phyloP scores from a whole-genome alignment of 2,329 filamentous ascomycete genomes.

The Bipolaris victoriae region DNA sequence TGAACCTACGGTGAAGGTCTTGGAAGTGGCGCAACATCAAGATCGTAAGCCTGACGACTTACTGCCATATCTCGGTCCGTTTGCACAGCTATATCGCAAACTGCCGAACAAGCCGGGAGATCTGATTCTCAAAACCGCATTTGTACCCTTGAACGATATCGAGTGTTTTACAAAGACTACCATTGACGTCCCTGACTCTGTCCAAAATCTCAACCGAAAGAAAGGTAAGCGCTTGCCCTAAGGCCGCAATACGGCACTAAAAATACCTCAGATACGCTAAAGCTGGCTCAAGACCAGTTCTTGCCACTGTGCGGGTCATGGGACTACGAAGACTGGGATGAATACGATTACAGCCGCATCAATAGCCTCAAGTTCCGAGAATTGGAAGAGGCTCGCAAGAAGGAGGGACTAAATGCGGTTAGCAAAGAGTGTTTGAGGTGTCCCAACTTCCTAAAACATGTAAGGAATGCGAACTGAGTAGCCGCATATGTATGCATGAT shows the following conservation, averaged over 20 bases:
- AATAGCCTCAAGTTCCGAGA: slow-evolving; percentile 84
- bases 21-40: slow-evolving; percentile 75
- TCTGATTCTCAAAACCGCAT: slow-evolving; percentile 70
- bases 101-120: slow-evolving; percentile 71
- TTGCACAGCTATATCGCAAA: slow-evolving; percentile 70
- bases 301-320: slow-evolving; percentile 73
- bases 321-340: slow-evolving; percentile 77
- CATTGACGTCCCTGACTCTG: slow-evolving; percentile 58
- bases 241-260: slow-evolving; percentile 9
- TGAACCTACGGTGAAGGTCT: slow-evolving; percentile 74
- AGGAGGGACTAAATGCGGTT: slow-evolving; percentile 68
- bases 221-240: slow-evolving; percentile 54
- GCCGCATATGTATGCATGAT: background rate
- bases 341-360: slow-evolving; percentile 80
- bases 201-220: slow-evolving; percentile 53
- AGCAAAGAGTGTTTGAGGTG: slow-evolving; percentile 72
- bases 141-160: slow-evolving; percentile 76
- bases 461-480: slow-evolving; percentile 56
- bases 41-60: slow-evolving; percentile 82
- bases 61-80: slow-evolving; percentile 77
- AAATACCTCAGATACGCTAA: slow-evolving; percentile 53
- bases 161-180: slow-evolving; percentile 81
- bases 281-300: slow-evolving; percentile 71
- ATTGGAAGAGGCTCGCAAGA: slow-evolving; percentile 72
- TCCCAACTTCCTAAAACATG: slow-evolving; percentile 83